These are phyloP conservation scores for Euphorbia lathyris DNA, from an alignment of 345 rosid species.

Conservation along the genomic window DNA sequence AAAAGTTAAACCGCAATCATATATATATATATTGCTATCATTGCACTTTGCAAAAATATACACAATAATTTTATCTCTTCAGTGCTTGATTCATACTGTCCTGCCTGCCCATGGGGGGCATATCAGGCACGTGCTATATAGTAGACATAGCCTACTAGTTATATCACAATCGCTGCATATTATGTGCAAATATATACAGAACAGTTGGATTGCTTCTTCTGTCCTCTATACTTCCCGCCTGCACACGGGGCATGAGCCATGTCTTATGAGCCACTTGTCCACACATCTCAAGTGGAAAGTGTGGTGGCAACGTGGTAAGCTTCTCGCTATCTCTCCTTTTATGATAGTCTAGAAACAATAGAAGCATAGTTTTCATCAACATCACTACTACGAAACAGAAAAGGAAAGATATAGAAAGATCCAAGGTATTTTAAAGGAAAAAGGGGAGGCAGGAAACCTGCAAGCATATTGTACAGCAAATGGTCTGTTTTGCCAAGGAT, in stretches of 20 bases:
- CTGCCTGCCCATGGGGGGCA: too few relatives aligned
- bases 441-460: slow-evolving; percentile 39
- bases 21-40: too few relatives aligned
- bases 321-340: slow-evolving; percentile 60
- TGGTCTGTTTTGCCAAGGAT: slow-evolving; percentile 36
- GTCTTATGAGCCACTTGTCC: slow-evolving; percentile 73
- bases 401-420: neutral
- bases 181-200: neutral
- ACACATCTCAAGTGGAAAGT: slow-evolving; percentile 76
- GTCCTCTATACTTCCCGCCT: slow-evolving; percentile 49
- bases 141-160: neutral
- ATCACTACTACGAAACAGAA: neutral
- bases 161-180: neutral
- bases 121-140: too few relatives aligned
- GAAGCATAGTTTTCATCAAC: neutral
- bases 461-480: slow-evolving; percentile 69
- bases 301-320: slow-evolving; percentile 66
- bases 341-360: slow-evolving; percentile 43
- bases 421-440: slow-evolving; percentile 2
- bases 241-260: slow-evolving; percentile 74
- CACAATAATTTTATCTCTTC: too few relatives aligned
- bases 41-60: too few relatives aligned
- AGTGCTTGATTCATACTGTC: too few relatives aligned
- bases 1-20: too few relatives aligned
- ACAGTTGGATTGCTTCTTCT: neutral